phyloP scores from a whole-genome alignment of 495 filamentous ascomycete genomes.

The Massariosphaeria phaeospora region DNA sequence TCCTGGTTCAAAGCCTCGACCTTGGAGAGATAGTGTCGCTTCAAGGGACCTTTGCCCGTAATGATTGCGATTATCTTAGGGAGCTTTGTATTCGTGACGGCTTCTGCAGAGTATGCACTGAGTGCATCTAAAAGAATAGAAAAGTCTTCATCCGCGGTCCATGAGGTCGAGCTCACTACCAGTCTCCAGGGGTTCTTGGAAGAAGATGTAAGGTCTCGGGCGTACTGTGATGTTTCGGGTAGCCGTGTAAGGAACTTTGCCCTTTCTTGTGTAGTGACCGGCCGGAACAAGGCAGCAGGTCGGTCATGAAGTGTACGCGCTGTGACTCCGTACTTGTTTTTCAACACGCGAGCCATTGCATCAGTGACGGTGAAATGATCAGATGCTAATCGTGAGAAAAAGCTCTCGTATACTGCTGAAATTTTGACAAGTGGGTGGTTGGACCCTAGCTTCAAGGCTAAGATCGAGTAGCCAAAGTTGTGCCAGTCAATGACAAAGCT shows the following conservation, averaged over 20 bases:
- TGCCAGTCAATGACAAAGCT: constrained; percentile 94
- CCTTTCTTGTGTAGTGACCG: constrained; percentile 52
- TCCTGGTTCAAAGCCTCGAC: constrained; percentile 55
- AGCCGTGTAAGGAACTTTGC: constrained; percentile 56
- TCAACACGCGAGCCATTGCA: constrained; percentile 75
- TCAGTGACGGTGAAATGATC: constrained; percentile 82
- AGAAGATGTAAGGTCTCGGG: constrained; percentile 52
- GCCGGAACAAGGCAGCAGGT: constrained; percentile 74
- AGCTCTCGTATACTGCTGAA: constrained; percentile 69
- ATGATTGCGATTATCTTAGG: constrained; percentile 78
- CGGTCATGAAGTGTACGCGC: constrained; percentile 76
- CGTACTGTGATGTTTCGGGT: constrained; percentile 53
- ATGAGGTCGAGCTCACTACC: constrained; percentile 86
- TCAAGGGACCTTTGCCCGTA: constrained; percentile 87
- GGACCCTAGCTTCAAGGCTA: constrained; percentile 60
- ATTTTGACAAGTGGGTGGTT: constrained; percentile 70
- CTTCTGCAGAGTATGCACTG: constrained; percentile 57
- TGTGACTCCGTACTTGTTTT: constrained; percentile 54
- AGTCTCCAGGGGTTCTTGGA: constrained; percentile 49
- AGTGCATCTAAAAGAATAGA: constrained; percentile 81
- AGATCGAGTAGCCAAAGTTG: constrained; percentile 96
- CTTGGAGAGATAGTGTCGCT: constrained; percentile 62
- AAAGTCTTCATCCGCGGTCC: constrained; percentile 97
- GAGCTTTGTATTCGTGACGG: constrained; percentile 35
- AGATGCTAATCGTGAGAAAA: constrained; percentile 61